Conservation (phyloP, 208 protist genomes). For the Naegleria fowleri region DNA sequence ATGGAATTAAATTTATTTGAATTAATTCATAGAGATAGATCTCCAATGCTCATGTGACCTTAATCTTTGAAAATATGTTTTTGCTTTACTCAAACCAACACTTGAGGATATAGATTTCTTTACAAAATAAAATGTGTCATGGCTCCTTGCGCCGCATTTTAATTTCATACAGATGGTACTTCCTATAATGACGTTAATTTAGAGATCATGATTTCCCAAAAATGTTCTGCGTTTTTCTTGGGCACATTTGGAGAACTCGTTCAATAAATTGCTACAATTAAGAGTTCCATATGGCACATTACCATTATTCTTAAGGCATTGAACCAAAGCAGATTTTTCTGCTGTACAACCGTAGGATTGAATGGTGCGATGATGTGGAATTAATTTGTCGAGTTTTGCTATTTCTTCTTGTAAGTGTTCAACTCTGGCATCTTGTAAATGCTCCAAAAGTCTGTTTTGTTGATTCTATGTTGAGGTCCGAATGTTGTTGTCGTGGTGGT, state of each 20-base stretch:
- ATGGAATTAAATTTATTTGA: no score
- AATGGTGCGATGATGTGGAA: constrained; percentile 3
- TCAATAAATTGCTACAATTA: not conserved
- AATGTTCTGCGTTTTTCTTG: not conserved
- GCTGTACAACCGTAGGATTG: not conserved
- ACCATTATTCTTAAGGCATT: not conserved
- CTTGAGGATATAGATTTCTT: no score
- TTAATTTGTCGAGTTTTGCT: not conserved
- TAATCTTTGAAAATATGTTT: no score
- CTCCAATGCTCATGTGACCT: no score
- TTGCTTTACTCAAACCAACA: no score
- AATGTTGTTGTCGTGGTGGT: no score
- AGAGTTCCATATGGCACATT: not conserved
- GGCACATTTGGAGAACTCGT: not conserved
- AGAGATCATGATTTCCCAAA: not conserved
- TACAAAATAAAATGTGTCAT: no score
- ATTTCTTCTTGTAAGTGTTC: constrained; percentile 11
- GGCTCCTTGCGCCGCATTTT: no score
- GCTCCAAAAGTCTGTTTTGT: constrained; percentile 2
- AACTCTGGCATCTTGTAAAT: constrained; percentile 14
- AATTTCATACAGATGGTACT: no score
- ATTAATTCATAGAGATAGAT: no score
- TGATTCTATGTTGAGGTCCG: not conserved
- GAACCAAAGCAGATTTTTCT: not conserved
- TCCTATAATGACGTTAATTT: no score